Conservation (phyloP, 176 grass and related monocot genomes). For the Aegilops umbellulata region DNA sequence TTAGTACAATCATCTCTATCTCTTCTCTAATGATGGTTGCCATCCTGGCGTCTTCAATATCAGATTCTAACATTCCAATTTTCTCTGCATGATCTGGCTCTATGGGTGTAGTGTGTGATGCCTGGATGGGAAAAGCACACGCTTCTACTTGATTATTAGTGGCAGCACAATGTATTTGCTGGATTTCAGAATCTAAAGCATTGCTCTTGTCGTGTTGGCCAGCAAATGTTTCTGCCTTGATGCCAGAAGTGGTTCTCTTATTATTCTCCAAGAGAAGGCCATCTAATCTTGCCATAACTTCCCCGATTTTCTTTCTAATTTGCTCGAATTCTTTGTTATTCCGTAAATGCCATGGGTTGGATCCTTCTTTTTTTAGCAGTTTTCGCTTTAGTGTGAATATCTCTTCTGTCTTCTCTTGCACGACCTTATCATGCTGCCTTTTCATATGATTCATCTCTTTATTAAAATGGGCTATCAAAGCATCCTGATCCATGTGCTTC, state of each 20-base stretch:
- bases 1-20: constrained; percentile 37
- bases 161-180: constrained; percentile 22
- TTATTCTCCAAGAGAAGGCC: constrained; percentile 46
- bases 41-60: constrained; percentile 37
- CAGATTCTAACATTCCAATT: constrained; percentile 27
- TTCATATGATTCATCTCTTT: constrained; percentile 53
- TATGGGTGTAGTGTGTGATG: constrained; percentile 2
- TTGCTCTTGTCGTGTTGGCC: constrained; percentile 32
- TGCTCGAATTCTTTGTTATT: constrained; percentile 65
- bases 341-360: constrained; percentile 42
- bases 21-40: constrained; percentile 35
- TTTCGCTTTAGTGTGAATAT: constrained; percentile 52
- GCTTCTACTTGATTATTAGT: constrained; percentile 3
- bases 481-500: constrained; percentile 33
- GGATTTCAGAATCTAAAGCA: constrained; percentile 33
- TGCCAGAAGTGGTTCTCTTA: constrained; percentile 28
- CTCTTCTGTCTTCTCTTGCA: constrained; percentile 42
- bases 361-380: constrained; percentile 34
- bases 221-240: constrained; percentile 32
- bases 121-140: background rate
- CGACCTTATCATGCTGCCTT: constrained; percentile 46
- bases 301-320: constrained; percentile 53
- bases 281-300: constrained; percentile 47
- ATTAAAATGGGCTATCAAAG: constrained; percentile 42
- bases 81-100: constrained; percentile 17